Evolutionary conservation across 2,329 filamentous ascomycete species (phyloP).

Genomic region (Chaetomiaceae sp.): DNA sequence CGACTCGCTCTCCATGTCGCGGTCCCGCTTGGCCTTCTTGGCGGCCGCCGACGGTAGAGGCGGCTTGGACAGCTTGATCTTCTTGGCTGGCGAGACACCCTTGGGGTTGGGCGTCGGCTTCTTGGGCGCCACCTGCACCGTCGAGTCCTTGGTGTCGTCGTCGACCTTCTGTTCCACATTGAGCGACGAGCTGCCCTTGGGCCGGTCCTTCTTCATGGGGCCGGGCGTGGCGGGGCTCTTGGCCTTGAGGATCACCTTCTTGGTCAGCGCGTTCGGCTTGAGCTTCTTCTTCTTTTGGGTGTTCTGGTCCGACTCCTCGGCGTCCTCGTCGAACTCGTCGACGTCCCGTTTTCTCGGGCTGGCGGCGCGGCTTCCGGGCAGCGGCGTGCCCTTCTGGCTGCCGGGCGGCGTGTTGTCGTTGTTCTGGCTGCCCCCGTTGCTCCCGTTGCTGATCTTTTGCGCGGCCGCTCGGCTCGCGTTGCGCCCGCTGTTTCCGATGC

Average conservation of each 20-base stretch:
- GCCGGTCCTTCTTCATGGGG: conserved; percentile 49
- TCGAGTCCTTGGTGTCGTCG: conserved; percentile 34
- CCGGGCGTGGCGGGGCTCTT: conserved; percentile 31
- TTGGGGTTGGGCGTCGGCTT: conserved; percentile 38
- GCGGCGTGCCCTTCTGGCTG: conserved; percentile 59
- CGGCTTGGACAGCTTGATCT: conserved; percentile 44
- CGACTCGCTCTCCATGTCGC: conserved; percentile 51
- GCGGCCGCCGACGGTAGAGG: conserved; percentile 43
- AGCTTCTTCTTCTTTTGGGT: conserved; percentile 55
- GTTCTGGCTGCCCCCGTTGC: conserved; percentile 43
- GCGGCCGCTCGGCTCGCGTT: conserved; percentile 59
- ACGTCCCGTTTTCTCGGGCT: conserved; percentile 55
- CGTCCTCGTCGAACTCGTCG: conserved; percentile 51
- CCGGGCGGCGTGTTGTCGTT: conserved; percentile 56
- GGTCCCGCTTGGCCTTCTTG: conserved; percentile 45
- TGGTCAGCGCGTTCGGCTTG: conserved; percentile 43
- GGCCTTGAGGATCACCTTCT: conserved; percentile 54
- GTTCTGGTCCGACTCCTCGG: conserved; percentile 45
- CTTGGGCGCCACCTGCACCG: conserved; percentile 39
- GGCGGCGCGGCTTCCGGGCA: conserved; percentile 47
- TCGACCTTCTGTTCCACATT: conserved; percentile 45
- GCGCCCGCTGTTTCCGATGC: conserved; percentile 61
- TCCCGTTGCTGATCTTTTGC: conserved; percentile 56
- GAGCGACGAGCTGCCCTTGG: conserved; percentile 46
- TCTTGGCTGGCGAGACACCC: conserved; percentile 40